Conservation (phyloP, 2,329 filamentous ascomycete genomes). For the Cercospora berteroae region DNA sequence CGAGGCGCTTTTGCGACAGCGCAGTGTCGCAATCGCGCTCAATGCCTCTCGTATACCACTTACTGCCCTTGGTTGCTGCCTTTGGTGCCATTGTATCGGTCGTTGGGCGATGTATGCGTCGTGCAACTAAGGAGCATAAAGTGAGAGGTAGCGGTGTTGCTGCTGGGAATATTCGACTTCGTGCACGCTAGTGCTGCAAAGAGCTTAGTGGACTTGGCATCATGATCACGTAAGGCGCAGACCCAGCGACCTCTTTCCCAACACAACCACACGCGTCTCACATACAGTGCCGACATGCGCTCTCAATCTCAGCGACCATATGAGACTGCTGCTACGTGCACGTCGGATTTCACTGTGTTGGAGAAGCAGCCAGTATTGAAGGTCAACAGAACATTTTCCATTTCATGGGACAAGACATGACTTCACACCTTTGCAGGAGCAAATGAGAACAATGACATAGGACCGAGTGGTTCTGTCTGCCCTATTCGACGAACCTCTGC, state of each 20-base stretch:
- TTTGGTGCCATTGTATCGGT: constrained; percentile 36
- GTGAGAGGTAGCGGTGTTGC: not conserved
- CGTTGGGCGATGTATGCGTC: constrained; percentile 20
- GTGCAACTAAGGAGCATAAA: constrained; percentile 23
- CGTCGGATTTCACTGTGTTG: not conserved
- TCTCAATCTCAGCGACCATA: not conserved
- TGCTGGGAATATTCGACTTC: not conserved
- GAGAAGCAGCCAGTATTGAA: not conserved
- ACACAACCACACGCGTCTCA: not conserved
- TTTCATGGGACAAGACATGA: not conserved
- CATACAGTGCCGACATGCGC: not conserved
- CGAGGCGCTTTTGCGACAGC: constrained; percentile 5
- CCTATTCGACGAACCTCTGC: not conserved
- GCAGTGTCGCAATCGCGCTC: not conserved
- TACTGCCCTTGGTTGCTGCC: constrained; percentile 28
- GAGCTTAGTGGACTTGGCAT: not conserved
- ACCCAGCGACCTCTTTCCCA: not conserved
- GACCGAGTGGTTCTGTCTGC: not conserved
- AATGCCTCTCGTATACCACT: constrained; percentile 9
- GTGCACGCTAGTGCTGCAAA: not conserved
- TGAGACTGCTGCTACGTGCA: not conserved
- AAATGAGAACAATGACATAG: not conserved
- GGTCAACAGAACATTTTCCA: not conserved
- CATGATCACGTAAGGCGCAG: not conserved
- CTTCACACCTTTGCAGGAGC: not conserved